These are phyloP conservation scores for Gossypium trilobum DNA, from an alignment of 441 rosid species.

Conservation along the genomic window DNA sequence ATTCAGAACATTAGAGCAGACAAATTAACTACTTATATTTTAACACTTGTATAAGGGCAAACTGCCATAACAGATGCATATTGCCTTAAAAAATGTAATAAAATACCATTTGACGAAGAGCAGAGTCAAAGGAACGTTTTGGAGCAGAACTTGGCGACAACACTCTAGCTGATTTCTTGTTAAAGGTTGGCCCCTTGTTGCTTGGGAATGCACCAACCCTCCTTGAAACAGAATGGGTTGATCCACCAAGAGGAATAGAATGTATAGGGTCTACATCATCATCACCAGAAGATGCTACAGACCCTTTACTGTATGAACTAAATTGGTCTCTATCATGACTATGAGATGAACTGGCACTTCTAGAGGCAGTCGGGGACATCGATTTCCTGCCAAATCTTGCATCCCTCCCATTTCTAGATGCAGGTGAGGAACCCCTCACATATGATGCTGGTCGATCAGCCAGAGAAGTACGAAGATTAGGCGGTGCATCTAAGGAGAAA, in stretches of 20 bases:
- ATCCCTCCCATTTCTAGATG: constrained; percentile 80
- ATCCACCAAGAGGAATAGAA: constrained; percentile 45
- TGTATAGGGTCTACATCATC: constrained; percentile 72
- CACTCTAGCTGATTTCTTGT: constrained; percentile 49
- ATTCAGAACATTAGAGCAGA: constrained; percentile 6
- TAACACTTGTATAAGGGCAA: background rate
- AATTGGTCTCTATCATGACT: constrained; percentile 81
- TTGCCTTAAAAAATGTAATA: constrained; percentile 1
- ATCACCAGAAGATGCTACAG: constrained; percentile 89
- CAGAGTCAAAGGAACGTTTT: constrained; percentile 68
- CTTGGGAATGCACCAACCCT: constrained; percentile 47
- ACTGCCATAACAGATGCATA: constrained; percentile 7
- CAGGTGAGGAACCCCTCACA: constrained; percentile 95
- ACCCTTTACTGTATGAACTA: constrained; percentile 80
- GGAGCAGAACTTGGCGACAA: constrained; percentile 75
- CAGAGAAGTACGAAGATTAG: constrained; percentile 90
- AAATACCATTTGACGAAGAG: constrained; percentile 78
- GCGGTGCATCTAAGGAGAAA: constrained; percentile 91
- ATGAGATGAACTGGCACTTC: constrained; percentile 82
- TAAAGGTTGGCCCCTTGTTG: constrained; percentile 52
- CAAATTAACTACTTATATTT: background rate
- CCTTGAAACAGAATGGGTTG: constrained; percentile 44
- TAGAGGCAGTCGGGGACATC: constrained; percentile 85
- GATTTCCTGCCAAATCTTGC: constrained; percentile 68
- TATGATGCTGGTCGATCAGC: constrained; percentile 88